Evolutionary conservation across 1,139 yeast genomes (phyloP), one percentile per base, ranked within the genome.

Genomic region (Yarrowia galli): DNA sequence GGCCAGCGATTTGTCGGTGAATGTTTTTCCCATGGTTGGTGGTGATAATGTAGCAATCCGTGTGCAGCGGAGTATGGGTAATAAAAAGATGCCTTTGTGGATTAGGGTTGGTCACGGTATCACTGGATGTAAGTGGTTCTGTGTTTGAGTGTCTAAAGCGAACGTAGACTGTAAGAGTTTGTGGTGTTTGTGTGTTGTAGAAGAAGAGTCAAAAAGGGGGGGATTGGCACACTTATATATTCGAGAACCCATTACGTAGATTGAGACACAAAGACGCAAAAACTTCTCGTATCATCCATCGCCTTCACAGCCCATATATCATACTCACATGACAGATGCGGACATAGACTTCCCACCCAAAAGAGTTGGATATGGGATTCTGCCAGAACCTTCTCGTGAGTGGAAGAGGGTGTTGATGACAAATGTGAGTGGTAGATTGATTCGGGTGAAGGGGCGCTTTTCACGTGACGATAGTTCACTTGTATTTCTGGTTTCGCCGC

Each of bases 1-100:
- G 25, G 66, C 66, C 66, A 46, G 56, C 45, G 56, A n/a, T 13
- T 61, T 61, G 38, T 61, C 66, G 25, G 66, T 61, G n/a, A 61
- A 61, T 46, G 66, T 61, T 23, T 61, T 61, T n/a, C 66, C 66
- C 66, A 61, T 61, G 35, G 16, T 32, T 28, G 5, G 23, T 28
- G 48, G 48, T 56, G 61, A 7, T 2, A 8, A 16, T 42, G 23
- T 23, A 58, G 51, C 64, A 43, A 43, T 18, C 16, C 7, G 56
- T 54, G 60, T 20, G 7, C 18, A 23, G 58, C 16, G 32, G 22
- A n/a, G 61, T 2, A 18, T 15, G 9, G 45, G 28, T 53, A 23
- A 53, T 9, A 23, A 18, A 28, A 12, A 16, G 45, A 16, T 23
- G 28, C 18, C 20, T 22, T 8, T 10, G 38, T 36, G 46, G 43